A percentile compares a stretch with the other conserved stretches of the same genome.
Evolutionary conservation across 2,329 filamentous ascomycete species (phyloP).

Genomic region (Macroventuria anomochaeta): DNA sequence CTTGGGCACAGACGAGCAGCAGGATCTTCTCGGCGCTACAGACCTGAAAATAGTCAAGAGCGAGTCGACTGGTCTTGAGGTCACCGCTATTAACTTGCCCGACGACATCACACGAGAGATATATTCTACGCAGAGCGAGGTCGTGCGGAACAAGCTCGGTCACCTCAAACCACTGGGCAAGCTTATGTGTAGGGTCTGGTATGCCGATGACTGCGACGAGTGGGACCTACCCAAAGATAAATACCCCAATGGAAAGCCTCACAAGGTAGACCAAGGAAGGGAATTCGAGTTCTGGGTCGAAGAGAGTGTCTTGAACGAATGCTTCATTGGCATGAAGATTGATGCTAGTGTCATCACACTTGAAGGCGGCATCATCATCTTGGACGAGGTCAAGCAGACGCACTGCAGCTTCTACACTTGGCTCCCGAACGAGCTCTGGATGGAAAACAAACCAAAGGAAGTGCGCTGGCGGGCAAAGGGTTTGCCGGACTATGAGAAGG

Average conservation of each 20-base stretch:
- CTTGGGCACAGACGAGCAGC: slow-evolving; percentile 53
- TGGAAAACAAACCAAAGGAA: slow-evolving; percentile 38
- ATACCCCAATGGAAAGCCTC: slow-evolving; percentile 32
- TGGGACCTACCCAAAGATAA: slow-evolving; percentile 48
- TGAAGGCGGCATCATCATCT: slow-evolving; percentile 34
- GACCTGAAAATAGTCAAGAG: slow-evolving; percentile 26
- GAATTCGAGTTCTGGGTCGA: slow-evolving; percentile 71
- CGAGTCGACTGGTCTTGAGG: slow-evolving; percentile 45
- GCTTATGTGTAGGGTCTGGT: slow-evolving; percentile 60
- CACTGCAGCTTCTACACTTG: slow-evolving; percentile 54
- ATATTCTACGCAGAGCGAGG: slow-evolving; percentile 50
- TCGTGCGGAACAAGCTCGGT: slow-evolving; percentile 42
- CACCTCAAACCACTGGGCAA: slow-evolving; percentile 61
- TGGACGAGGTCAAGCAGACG: slow-evolving; percentile 49
- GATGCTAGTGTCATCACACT: slow-evolving; percentile 41
- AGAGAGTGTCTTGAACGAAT: slow-evolving; percentile 61
- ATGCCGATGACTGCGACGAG: slow-evolving; percentile 49
- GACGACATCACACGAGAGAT: slow-evolving; percentile 54
- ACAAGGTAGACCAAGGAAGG: slow-evolving; percentile 40
- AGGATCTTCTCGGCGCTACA: slow-evolving; percentile 40
- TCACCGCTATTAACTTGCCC: slow-evolving; percentile 58
- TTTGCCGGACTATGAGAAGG: slow-evolving; percentile 25
- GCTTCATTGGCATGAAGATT: slow-evolving; percentile 65
- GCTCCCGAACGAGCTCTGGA: slow-evolving; percentile 53
- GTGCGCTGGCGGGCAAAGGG: slow-evolving; percentile 35